Base-by-base conservation (phyloP, 1,139 yeast genomes). In the Saccharomyces hybrid region DNA sequence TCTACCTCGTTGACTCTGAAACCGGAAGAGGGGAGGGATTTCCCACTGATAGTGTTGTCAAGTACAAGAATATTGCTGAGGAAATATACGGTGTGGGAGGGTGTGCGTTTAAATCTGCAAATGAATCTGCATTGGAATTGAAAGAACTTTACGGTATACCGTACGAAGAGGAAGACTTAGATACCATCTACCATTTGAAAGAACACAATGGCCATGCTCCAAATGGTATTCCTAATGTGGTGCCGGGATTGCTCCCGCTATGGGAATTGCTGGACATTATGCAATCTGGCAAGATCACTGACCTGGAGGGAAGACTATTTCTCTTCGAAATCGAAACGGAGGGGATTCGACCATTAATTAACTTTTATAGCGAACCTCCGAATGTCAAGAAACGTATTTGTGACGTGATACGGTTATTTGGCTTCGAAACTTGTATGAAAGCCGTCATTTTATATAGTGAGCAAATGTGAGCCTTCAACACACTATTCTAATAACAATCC, bases 171-270 rank as follows among this genome's bases (percentile, higher is more conserved):
- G 2, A 55, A 74, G 60, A 56, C 54, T 28, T 53, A 52, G 16
- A 19, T 41, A 38, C 38, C 38, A 38, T 34, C 46, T 9, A 14
- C 52, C 54, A 28, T 34, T 27, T 41, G 25, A 52, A 23, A 48
- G 27, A 14, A 46, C 16, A 23, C 50, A 52, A 11, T 59, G 57
- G 16, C 48, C 53, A 13, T 54, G 53, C 13, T 54, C 53, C 29
- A 54, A 4, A 28, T 53, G 54, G 57, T n/a, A 57, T 79, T 2
- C 84, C 84, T 0, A 62, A 63, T 25, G 78, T 80, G 1, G 64
- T 78, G 1, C 84, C 85, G 0, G 85, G 86, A 0, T 58, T 79
- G 1, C 65, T 77, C 16, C 83, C 87, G 0, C 54, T 81, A 42
- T 62, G 71, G 67, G 83, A 81, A 60, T 61, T 81, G 19, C 56